Evolutionary conservation across 805 yeast genomes (phyloP).

Genomic region (Pichia cephalocereana): DNA sequence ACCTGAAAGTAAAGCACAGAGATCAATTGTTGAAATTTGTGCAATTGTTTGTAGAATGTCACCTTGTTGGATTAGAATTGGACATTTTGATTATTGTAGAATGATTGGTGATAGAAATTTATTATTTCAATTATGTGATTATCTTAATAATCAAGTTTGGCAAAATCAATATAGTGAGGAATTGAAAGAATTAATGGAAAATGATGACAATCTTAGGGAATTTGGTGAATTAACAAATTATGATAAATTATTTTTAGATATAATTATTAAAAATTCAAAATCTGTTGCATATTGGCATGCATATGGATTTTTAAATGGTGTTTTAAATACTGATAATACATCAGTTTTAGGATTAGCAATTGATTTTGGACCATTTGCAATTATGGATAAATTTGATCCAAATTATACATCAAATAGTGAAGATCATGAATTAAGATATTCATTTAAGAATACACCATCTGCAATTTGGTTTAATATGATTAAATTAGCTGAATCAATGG

Average conservation of each 20-base stretch:
- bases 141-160: slow-evolving; percentile 58
- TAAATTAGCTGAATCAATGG: slow-evolving; percentile 74
- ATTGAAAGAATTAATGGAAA: slow-evolving; percentile 18
- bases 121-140: slow-evolving; percentile 56
- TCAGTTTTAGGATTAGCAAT: slow-evolving; percentile 80
- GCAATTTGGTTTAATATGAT: slow-evolving; percentile 91
- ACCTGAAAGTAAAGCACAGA: slow-evolving; percentile 69
- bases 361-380: slow-evolving; percentile 93
- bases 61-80: slow-evolving; percentile 78
- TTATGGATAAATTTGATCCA: slow-evolving; percentile 79
- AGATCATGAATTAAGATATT: slow-evolving; percentile 62
- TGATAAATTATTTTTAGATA: slow-evolving; percentile 63
- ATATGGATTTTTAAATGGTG: slow-evolving; percentile 92
- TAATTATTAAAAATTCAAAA: slow-evolving; percentile 63
- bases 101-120: slow-evolving; percentile 63
- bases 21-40: slow-evolving; percentile 67
- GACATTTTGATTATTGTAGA: slow-evolving; percentile 77
- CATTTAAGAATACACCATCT: slow-evolving; percentile 76
- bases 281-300: slow-evolving; percentile 81
- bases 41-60: slow-evolving; percentile 83
- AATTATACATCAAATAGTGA: slow-evolving; percentile 84
- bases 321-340: slow-evolving; percentile 88
- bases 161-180: slow-evolving; percentile 19
- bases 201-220: slow-evolving; percentile 19
- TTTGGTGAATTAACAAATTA: slow-evolving; percentile 43